phyloP scores from a whole-genome alignment of 208 protist genomes.

The Crithidia brevicula region DNA sequence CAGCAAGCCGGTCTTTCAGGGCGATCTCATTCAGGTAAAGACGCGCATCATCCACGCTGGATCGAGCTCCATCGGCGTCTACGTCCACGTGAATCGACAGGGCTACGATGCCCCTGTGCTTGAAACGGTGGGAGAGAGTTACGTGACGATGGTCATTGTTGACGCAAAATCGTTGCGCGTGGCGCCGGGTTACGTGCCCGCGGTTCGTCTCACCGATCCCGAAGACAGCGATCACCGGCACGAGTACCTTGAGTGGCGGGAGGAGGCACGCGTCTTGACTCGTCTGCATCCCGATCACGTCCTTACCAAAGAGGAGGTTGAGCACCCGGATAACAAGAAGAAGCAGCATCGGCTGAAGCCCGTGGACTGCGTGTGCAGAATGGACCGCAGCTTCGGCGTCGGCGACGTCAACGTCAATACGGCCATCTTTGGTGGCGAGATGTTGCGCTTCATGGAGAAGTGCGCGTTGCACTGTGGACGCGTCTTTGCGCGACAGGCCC shows the following conservation, averaged over 20 bases:
- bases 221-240: slow-evolving; percentile 29
- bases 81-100: slow-evolving; percentile 43
- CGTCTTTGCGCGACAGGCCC: slow-evolving; percentile 41
- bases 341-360: slow-evolving; percentile 35
- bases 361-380: slow-evolving; percentile 15
- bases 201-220: slow-evolving; percentile 21
- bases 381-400: slow-evolving; percentile 34
- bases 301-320: slow-evolving; percentile 22
- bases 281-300: not conserved
- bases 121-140: slow-evolving; percentile 34
- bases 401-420: slow-evolving; percentile 51
- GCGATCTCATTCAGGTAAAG: slow-evolving; percentile 48
- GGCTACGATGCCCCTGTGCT: slow-evolving; percentile 33
- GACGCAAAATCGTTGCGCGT: slow-evolving; percentile 18
- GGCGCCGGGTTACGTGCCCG: slow-evolving; percentile 30
- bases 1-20: slow-evolving; percentile 44
- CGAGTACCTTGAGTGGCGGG: slow-evolving; percentile 29
- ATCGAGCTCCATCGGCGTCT: slow-evolving; percentile 40
- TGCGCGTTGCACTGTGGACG: slow-evolving; percentile 62
- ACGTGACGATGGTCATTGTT: slow-evolving; percentile 43
- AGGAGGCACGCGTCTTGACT: not conserved
- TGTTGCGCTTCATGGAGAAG: slow-evolving; percentile 61
- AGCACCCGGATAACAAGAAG: slow-evolving; percentile 37
- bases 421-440: slow-evolving; percentile 62
- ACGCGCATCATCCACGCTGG: slow-evolving; percentile 42